A percentile compares a stretch with the other conserved stretches of the same genome.
Evolutionary conservation across 257 asterid genomes (phyloP).

Genomic region (Ligustrum vulgare): DNA sequence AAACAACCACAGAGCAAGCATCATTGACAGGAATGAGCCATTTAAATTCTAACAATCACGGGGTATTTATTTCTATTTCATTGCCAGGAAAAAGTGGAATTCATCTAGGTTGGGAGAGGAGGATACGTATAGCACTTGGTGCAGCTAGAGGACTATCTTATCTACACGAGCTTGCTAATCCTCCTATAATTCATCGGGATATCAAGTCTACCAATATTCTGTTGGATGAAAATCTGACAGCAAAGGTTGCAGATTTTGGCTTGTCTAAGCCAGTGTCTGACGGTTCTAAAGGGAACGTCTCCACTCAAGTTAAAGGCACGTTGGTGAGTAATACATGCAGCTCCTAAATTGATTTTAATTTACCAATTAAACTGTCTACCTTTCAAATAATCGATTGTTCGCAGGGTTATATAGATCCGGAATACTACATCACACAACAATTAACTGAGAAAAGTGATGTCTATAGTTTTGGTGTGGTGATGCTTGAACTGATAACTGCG

Average conservation of each 20-base stretch:
- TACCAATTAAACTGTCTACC: too few species aligned
- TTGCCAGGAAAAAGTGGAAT: constrained; percentile 68
- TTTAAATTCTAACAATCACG: neutral
- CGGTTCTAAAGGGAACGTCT: constrained; percentile 77
- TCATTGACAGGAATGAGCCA: neutral
- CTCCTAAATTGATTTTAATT: too few species aligned
- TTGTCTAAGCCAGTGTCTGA: constrained; percentile 86
- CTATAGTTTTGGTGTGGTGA: constrained; percentile 90
- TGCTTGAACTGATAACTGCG: constrained; percentile 85
- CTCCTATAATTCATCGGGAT: constrained; percentile 93
- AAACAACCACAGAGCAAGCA: neutral
- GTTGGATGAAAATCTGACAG: constrained; percentile 79
- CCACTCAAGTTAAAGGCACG: constrained; percentile 98
- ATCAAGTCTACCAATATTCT: constrained; percentile 82
- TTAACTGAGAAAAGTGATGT: constrained; percentile 90
- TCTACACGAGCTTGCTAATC: constrained; percentile 87
- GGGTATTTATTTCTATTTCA: neutral
- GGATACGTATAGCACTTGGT: constrained; percentile 73
- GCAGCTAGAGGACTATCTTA: constrained; percentile 95
- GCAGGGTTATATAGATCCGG: constrained; percentile 94
- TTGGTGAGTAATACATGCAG: constrained; percentile 51
- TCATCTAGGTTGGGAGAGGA: constrained; percentile 83
- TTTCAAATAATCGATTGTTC: neutral
- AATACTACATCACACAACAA: constrained; percentile 91
- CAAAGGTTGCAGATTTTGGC: constrained; percentile 95